These are phyloP conservation scores for Beta corolliflora DNA, from an alignment of 179 eudicot genomes.

Conservation along the genomic window DNA sequence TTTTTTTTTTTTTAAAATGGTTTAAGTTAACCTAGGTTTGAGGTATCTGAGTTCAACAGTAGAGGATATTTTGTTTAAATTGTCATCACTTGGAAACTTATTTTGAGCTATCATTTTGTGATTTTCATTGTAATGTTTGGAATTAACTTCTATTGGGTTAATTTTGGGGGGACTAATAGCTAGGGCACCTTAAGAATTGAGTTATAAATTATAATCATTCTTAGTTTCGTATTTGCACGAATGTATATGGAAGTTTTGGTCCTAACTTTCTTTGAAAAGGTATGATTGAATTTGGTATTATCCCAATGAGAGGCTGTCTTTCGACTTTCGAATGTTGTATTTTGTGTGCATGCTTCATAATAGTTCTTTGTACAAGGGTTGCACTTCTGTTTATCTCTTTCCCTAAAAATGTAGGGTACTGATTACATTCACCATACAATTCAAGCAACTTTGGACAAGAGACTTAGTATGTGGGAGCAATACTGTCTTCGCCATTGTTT, in stretches of 20 bases:
- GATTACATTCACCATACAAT: slow-evolving; percentile 41
- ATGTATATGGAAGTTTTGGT: background rate
- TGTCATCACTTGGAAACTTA: background rate
- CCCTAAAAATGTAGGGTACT: slow-evolving; percentile 53
- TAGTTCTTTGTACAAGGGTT: background rate
- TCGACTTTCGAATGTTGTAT: background rate
- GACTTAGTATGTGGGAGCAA: slow-evolving; percentile 69
- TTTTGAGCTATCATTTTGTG: background rate
- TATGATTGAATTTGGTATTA: background rate
- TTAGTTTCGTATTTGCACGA: background rate
- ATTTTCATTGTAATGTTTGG: background rate
- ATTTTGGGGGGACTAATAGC: background rate
- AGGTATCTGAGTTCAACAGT: no score
- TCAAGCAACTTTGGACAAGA: slow-evolving; percentile 57
- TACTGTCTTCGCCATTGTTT: slow-evolving; percentile 71
- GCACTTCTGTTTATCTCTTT: slow-evolving; percentile 7
- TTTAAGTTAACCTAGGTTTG: no score
- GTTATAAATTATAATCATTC: background rate
- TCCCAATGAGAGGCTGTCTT: background rate
- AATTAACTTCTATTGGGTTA: slow-evolving; percentile 1
- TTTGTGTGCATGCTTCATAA: background rate
- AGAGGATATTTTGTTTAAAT: background rate
- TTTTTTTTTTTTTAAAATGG: no score
- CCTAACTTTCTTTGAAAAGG: background rate
- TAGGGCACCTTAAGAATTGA: background rate